These are phyloP conservation scores for Acephala macrosclerotiorum DNA, from an alignment of 2,329 filamentous ascomycete species.

Conservation along the genomic window DNA sequence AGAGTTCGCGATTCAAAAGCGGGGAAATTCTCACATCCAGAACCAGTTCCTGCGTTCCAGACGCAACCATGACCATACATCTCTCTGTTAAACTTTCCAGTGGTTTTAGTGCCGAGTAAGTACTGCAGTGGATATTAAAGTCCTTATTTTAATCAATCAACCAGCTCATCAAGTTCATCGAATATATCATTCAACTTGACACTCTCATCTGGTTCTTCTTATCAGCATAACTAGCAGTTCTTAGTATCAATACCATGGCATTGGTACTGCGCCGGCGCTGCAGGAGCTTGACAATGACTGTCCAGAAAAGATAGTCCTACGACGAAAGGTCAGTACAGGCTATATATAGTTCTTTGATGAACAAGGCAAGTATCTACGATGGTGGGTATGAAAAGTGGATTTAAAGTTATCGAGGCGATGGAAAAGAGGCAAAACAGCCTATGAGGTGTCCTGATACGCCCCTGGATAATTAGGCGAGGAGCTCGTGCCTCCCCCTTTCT, in stretches of 20 bases:
- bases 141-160: too few species aligned
- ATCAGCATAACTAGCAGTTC: not conserved
- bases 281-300: not conserved
- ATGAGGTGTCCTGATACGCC: not conserved
- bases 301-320: not conserved
- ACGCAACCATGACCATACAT: not conserved
- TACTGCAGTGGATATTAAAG: too few species aligned
- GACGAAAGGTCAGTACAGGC: not conserved
- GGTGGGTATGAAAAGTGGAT: not conserved
- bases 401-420: constrained; percentile 1
- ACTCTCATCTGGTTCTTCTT: not conserved
- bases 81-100: too few species aligned
- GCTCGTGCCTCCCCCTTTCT: not conserved
- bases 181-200: too few species aligned
- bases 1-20: not conserved
- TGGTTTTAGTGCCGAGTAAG: too few species aligned
- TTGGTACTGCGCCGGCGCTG: not conserved
- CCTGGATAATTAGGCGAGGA: constrained; percentile 4
- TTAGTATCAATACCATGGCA: constrained; percentile 4
- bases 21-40: not conserved
- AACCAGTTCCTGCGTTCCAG: not conserved
- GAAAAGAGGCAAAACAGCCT: not conserved
- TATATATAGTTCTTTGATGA: not conserved
- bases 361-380: constrained; percentile 6
- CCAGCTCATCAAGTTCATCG: too few species aligned